A percentile compares a stretch with the other conserved stretches of the same genome.
Evolutionary conservation across 768 basidiomycete species (phyloP).

Genomic region (Termitomyces sp.): DNA sequence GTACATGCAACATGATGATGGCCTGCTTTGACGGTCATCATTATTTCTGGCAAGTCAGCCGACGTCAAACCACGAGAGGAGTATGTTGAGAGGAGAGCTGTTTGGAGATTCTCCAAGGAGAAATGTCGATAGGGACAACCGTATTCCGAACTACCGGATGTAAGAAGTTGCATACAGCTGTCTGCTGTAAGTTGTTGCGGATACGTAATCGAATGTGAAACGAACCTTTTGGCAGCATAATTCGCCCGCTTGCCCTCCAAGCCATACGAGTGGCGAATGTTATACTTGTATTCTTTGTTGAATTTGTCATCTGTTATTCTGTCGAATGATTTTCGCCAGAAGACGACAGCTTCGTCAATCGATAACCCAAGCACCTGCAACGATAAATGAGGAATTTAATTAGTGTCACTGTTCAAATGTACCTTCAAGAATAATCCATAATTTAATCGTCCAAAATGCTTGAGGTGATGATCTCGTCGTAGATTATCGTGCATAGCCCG

Average conservation of each 20-base stretch:
- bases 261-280: constrained; percentile 93
- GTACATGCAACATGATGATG: constrained; percentile 98
- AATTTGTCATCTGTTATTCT: constrained; percentile 88
- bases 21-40: constrained; percentile 66
- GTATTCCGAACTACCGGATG: constrained; percentile 48
- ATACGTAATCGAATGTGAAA: neutral
- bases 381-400: neutral
- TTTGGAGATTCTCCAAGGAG: constrained; percentile 73
- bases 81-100: constrained; percentile 67
- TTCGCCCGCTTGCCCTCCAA: constrained; percentile 93
- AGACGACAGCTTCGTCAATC: constrained; percentile 88
- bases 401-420: neutral
- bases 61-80: constrained; percentile 57
- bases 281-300: constrained; percentile 97
- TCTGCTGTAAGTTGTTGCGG: neutral
- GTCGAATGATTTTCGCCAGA: constrained; percentile 89
- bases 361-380: constrained; percentile 83
- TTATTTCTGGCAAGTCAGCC: constrained; percentile 76
- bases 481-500: constrained; percentile 80
- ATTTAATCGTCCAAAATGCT: constrained; percentile 87
- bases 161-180: constrained; percentile 90
- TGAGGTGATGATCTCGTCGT: constrained; percentile 75
- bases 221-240: constrained; percentile 85
- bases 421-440: constrained; percentile 97
- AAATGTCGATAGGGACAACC: constrained; percentile 96